phyloP scores from a whole-genome alignment of 306 rosid species.

The Rosa multiflora region DNA sequence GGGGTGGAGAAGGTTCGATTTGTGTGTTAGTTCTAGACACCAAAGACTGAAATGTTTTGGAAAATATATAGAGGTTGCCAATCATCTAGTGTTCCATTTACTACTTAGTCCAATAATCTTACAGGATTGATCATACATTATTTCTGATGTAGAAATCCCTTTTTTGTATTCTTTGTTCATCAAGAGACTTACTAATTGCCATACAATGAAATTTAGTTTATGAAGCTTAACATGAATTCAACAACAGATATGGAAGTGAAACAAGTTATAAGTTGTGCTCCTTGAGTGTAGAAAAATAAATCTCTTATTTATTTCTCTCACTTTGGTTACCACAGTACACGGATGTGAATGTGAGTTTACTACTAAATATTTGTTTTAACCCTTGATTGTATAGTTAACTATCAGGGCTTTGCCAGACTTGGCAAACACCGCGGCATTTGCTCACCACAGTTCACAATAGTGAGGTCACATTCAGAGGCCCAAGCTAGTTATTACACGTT shows the following conservation, averaged over 20 bases:
- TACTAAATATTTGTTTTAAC: not conserved
- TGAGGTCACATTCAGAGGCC: slow-evolving; percentile 5
- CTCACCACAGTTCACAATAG: not conserved
- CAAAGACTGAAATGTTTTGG: not conserved
- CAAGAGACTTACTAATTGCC: not conserved
- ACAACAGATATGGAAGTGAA: not conserved
- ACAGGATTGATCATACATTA: not conserved
- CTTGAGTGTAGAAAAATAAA: not conserved
- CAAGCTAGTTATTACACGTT: not conserved
- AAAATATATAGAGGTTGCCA: not conserved
- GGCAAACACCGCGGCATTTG: slow-evolving; percentile 1
- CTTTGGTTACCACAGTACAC: not conserved
- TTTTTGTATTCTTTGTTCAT: not conserved
- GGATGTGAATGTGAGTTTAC: not conserved
- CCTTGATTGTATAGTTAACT: not conserved
- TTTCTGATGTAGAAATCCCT: not conserved
- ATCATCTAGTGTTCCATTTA: not conserved
- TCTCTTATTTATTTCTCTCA: slow-evolving; percentile 4
- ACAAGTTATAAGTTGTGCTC: not conserved
- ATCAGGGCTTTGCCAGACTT: slow-evolving; percentile 23
- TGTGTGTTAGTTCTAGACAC: not conserved
- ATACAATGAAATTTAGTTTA: not conserved
- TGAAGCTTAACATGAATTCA: slow-evolving; percentile 2
- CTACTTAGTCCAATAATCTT: not conserved
- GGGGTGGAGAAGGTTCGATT: not conserved